Base-by-base conservation (phyloP, 176 grass and related monocot species). In the Alloteropsis semialata region DNA sequence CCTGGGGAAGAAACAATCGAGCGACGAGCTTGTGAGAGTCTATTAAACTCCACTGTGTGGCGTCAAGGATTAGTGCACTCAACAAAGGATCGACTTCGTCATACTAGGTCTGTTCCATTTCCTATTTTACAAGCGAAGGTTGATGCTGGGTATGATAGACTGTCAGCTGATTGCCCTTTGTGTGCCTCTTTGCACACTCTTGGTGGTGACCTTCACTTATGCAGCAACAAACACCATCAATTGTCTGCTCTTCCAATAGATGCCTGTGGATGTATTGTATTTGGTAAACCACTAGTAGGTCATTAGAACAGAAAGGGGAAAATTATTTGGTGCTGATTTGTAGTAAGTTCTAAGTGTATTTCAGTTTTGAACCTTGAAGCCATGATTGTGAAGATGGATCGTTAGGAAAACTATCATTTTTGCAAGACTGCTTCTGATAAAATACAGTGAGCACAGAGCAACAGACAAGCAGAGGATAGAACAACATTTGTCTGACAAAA, bases 321-420 rank as follows among this genome's bases (percentile, higher is more conserved):
- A 37, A 54, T 11, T 55, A 75, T 24, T n/a, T 37, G 10, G 49
- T n/a, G 5, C 72, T 50, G 19, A 27, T 74, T 3, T 49, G 14
- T 24, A 83, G 16, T 14, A 46, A 74, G 5, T 45, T 74, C 81
- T 21, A 46, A 83, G 3, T 74, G 15, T 74, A 63, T 74, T 73
- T 72, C 30, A 51, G 37, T 28, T 39, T 83, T 53, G 21, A 39
- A 85, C 41, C 45, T 43, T 72, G 33, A 32, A 50, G 72, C 12
- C 24, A 72, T 72, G 42, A 49, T 71, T 39, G 16, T 55, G 51
- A 63, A 65, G 65, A 71, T 71, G 65, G 54, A 72, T 79, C 41
- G 17, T 41, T 37, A 61, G 29, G 54, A 78, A 33, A 73, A 33
- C 55, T 72, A 72, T 41, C 24, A 25, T 79, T 86, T 86, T 19